These are phyloP conservation scores for Penicillium odoratum DNA, from an alignment of 495 filamentous ascomycete genomes.

Conservation along the genomic window DNA sequence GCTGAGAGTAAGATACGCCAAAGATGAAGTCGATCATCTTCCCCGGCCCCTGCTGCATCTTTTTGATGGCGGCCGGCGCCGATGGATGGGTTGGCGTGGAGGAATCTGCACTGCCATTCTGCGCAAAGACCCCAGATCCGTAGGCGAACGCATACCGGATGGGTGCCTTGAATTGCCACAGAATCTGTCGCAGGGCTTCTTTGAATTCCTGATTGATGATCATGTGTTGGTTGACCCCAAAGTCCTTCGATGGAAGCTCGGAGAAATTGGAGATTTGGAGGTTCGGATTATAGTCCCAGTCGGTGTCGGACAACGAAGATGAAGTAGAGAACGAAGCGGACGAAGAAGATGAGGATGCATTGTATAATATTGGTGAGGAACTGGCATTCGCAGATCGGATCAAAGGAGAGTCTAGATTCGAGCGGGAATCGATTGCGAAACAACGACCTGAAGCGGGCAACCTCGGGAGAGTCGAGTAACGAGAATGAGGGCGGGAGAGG, in stretches of 20 bases:
- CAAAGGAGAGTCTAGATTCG: slow-evolving; percentile 23
- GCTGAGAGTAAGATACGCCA: slow-evolving; percentile 90
- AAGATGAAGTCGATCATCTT: slow-evolving; percentile 99
- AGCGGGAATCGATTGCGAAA: slow-evolving; percentile 28
- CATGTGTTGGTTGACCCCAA: slow-evolving; percentile 95
- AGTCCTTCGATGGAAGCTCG: slow-evolving; percentile 83
- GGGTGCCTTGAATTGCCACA: slow-evolving; percentile 91
- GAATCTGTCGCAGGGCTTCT: slow-evolving; percentile 78
- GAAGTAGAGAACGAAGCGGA: slow-evolving; percentile 43
- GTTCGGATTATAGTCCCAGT: slow-evolving; percentile 83
- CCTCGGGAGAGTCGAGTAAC: slow-evolving; percentile 18
- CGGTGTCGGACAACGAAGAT: slow-evolving; percentile 34
- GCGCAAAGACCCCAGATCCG: slow-evolving; percentile 93
- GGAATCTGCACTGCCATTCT: slow-evolving; percentile 52
- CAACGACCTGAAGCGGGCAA: slow-evolving; percentile 27
- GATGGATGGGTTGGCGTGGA: slow-evolving; percentile 66
- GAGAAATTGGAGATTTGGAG: slow-evolving; percentile 75
- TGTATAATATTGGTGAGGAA: slow-evolving; percentile 19
- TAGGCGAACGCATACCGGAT: slow-evolving; percentile 97
- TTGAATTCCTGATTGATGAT: slow-evolving; percentile 92
- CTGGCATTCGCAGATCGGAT: slow-evolving; percentile 14
- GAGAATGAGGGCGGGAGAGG: slow-evolving; percentile 27
- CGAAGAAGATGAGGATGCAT: slow-evolving; percentile 13
- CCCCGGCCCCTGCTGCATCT: slow-evolving; percentile 77
- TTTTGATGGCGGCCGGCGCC: slow-evolving; percentile 70